Base-by-base conservation (phyloP, 2,329 filamentous ascomycete species). In the Aspergillus fumigatiaffinis region DNA sequence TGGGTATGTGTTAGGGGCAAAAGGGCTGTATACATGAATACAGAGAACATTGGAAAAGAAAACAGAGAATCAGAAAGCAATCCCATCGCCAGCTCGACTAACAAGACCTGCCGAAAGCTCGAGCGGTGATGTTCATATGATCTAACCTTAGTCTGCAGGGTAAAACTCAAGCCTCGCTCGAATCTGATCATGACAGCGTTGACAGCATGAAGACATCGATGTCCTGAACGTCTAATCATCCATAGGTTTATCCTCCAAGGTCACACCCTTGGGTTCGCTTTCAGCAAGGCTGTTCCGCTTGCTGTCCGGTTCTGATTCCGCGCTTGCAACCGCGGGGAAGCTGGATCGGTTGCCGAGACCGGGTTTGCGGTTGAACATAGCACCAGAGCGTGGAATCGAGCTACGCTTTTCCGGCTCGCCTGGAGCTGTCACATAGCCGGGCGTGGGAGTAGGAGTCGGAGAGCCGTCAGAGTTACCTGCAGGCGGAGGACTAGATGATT, bases 181-280 rank as follows among this genome's bases (percentile, higher is more conserved):
- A 25, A 23, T 14, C 14, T 21, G 44, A 47, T 47, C 44, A 47
- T 47, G 44, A 47, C 44, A 23, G 21, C 44, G 23, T 47, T 47
- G 44, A 47, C 20, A 47, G 44, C 44, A 47, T 47, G 44, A 47
- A 23, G 21, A 26, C 53, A 51, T 47, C 21, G 44, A 47, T 47
- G 44, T 12, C 14, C 23, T 25, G 21, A 26, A 47, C 12, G 10
- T 48, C 61, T 67, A 90, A 74, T 90, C 87, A 75, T 91, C 87
- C 87, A 91, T 90, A n/a, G 88, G 86, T 74, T 84, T 87, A 71
- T 92, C 89, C 67, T 85, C 85, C 67, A 92, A 78, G 63, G 86
- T 87, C 46, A 91, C 87, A 6, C 87, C 73, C 49, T 76, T 73
- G 58, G 72, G 71, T 61, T 77, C 74, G 57, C 70, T 72, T 44